Percentiles rank a stretch among this genome's conserved stretches.
These are phyloP conservation scores for Wickerhamiella vanderwaltii DNA, from an alignment of 805 yeast genomes.

Conservation along the genomic window DNA sequence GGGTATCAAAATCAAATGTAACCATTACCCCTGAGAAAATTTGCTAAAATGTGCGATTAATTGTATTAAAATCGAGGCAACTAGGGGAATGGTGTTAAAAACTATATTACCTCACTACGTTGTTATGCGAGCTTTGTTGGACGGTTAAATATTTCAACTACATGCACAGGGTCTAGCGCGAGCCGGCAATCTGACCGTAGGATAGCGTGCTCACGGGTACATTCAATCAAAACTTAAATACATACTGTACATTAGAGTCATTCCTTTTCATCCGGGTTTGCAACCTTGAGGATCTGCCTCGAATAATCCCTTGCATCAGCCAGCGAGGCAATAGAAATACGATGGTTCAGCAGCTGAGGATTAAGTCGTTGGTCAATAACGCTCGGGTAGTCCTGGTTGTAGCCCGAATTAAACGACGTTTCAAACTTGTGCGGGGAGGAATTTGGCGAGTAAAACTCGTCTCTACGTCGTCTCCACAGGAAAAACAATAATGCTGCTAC, in stretches of 20 bases:
- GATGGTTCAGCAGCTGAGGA: constrained; percentile 57
- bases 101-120: no score
- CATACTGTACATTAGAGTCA: constrained; percentile 11
- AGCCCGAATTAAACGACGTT: constrained; percentile 16
- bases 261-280: constrained; percentile 61
- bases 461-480: constrained; percentile 33
- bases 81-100: no score
- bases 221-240: constrained; percentile 9
- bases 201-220: no score
- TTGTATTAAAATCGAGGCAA: no score
- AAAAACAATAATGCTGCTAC: constrained; percentile 32
- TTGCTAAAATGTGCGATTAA: no score
- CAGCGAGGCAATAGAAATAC: constrained; percentile 73
- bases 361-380: constrained; percentile 52
- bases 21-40: no score
- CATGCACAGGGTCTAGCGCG: no score
- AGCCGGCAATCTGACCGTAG: no score
- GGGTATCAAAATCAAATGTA: no score
- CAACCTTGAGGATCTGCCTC: constrained; percentile 70
- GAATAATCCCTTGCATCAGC: constrained; percentile 79
- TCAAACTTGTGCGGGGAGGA: constrained; percentile 23
- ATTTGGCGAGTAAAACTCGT: constrained; percentile 28
- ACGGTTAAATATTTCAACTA: no score
- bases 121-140: no score
- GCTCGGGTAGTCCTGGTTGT: constrained; percentile 17